Conservation (phyloP, 2,329 filamentous ascomycete genomes). For the Rhynchosporium graminicola region DNA sequence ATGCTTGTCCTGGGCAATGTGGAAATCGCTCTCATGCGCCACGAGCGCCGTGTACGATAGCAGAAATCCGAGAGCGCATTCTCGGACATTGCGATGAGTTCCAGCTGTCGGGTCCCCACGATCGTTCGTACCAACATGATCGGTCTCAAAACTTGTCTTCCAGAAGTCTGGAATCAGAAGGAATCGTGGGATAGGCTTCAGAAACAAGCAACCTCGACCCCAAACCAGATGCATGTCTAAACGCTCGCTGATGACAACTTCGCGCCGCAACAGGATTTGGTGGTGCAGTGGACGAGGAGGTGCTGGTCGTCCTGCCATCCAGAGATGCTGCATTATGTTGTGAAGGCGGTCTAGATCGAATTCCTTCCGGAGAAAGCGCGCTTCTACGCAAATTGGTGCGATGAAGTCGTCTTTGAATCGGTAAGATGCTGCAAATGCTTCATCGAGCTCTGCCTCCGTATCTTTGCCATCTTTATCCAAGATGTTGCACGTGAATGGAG, state of each 20-base stretch:
- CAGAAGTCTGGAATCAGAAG: slow-evolving; percentile 37
- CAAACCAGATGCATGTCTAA: slow-evolving; percentile 41
- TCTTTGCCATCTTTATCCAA: neutral
- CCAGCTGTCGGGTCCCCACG: neutral
- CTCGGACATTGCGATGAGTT: neutral
- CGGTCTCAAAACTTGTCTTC: neutral
- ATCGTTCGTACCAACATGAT: neutral
- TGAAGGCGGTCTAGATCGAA: slow-evolving; percentile 17
- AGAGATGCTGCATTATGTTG: slow-evolving; percentile 19
- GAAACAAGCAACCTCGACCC: slow-evolving; percentile 33
- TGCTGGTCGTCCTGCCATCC: slow-evolving; percentile 21
- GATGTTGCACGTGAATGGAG: neutral
- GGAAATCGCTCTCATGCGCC: slow-evolving; percentile 27
- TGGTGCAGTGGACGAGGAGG: slow-evolving; percentile 36
- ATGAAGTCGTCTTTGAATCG: neutral
- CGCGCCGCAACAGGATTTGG: slow-evolving; percentile 36
- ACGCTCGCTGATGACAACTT: slow-evolving; percentile 40
- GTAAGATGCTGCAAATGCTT: neutral
- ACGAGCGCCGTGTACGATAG: slow-evolving; percentile 30
- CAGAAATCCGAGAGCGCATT: slow-evolving; percentile 27
- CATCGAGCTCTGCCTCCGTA: neutral
- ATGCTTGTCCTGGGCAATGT: slow-evolving; percentile 25
- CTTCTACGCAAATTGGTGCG: neutral
- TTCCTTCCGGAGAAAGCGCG: neutral
- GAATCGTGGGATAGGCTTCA: slow-evolving; percentile 40